Evolutionary conservation across 164 flowering plant genomes (phyloP).

Genomic region (Stephania cephalantha): DNA sequence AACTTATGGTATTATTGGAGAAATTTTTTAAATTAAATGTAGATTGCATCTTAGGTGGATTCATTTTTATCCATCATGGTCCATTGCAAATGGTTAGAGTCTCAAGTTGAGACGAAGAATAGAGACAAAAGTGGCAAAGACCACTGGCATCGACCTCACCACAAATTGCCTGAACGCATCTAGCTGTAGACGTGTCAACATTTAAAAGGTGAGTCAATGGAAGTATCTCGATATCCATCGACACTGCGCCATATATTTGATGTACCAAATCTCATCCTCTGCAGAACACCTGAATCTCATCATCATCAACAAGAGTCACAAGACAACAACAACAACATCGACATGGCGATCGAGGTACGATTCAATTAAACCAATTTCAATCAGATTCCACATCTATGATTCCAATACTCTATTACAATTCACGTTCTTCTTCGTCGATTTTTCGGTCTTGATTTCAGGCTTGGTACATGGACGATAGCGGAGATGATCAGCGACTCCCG

Average conservation of each 20-base stretch:
- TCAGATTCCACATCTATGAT: not conserved
- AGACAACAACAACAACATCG: not conserved
- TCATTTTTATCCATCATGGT: too few species aligned
- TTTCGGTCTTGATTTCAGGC: conserved; percentile 35
- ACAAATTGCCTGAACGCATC: not conserved
- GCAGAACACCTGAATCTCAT: not conserved
- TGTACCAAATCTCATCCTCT: not conserved
- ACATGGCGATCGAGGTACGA: conserved; percentile 4
- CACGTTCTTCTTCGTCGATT: not conserved
- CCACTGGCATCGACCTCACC: not conserved
- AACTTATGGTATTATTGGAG: too few species aligned
- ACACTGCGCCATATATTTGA: not conserved
- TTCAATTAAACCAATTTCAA: not conserved
- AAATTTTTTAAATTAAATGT: too few species aligned
- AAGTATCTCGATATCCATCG: not conserved
- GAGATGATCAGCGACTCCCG: conserved; percentile 72
- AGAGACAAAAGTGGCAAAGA: not conserved
- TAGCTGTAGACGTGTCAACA: conserved; percentile 5
- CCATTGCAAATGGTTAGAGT: too few species aligned
- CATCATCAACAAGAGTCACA: not conserved
- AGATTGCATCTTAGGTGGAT: too few species aligned
- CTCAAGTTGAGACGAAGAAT: not conserved
- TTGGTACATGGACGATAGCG: conserved; percentile 76
- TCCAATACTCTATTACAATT: not conserved
- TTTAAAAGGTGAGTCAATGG: not conserved